Base-by-base conservation (phyloP, 1,284 basidiomycete genomes). In the Trametes polyzona region DNA sequence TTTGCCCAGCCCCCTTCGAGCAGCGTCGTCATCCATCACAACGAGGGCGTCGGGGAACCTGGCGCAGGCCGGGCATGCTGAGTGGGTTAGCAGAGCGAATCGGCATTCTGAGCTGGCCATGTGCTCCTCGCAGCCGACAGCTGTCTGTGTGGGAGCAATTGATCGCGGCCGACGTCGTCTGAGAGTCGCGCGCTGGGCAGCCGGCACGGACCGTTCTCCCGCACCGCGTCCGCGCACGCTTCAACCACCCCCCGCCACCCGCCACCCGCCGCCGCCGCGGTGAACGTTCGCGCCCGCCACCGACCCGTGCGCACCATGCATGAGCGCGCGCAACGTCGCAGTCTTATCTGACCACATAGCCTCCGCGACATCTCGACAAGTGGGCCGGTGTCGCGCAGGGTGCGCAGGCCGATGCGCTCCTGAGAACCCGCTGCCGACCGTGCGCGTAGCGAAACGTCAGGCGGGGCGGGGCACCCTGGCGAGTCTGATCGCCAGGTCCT, bases 81-180 rank as follows among this genome's bases (percentile, higher is more conserved):
- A 30, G 32, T 26, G 23, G 30, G 36, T 42, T 7, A 4, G 53
- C 46, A 48, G 44, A 33, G 57, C 57, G 53, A 52, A 41, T 61
- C 59, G 48, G 49, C 48, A 43, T 55, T 54, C 55, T 43, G 55
- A 52, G 55, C 55, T 24, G 42, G 52, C 55, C 59, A 61, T 57
- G 56, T 61, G 59, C 59, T 52, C 48, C 42, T 54, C 44, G 48
- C 59, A 57, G 44, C 59, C 55, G 55, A 55, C 48, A 42, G 52
- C 29, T 40, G 52, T 42, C 37, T 54, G 57, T 40, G 57, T 55
- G 57, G 37, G 59, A 59, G 53, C 39, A 44, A 48, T 49, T 55
- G 59, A 51, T 52, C 39, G 37, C 46, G 19, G 37, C 19, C 41
- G 36, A 36, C 48, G 47, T 47, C 43, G 36, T 41, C 42, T 46